Conservation (phyloP, 805 yeast species). For the Osmozyma mogii region DNA sequence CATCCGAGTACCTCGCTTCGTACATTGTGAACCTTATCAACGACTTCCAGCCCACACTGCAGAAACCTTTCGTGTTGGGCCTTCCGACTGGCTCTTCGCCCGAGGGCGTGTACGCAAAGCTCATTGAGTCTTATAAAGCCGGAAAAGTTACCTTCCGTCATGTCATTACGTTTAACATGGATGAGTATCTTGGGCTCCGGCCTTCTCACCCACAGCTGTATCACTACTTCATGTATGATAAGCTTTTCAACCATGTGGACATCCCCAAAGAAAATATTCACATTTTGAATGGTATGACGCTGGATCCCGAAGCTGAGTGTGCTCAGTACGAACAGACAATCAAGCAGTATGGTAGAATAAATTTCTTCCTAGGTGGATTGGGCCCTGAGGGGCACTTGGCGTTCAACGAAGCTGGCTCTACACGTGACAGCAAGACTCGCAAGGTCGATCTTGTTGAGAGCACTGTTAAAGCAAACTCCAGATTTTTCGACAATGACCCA, state of each 20-base stretch:
- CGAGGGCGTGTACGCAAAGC: slow-evolving; percentile 41
- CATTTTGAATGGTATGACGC: slow-evolving; percentile 46
- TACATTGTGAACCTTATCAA: slow-evolving; percentile 38
- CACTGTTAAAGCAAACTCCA: slow-evolving; percentile 45
- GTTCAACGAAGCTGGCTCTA: slow-evolving; percentile 50
- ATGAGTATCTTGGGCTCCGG: slow-evolving; percentile 44
- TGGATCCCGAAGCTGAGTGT: slow-evolving; percentile 40
- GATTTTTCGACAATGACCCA: slow-evolving; percentile 42
- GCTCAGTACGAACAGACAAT: slow-evolving; percentile 40
- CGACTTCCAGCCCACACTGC: slow-evolving; percentile 35
- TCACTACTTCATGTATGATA: slow-evolving; percentile 50
- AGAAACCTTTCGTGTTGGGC: slow-evolving; percentile 46
- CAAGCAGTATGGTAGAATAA: slow-evolving; percentile 39
- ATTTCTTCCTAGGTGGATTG: slow-evolving; percentile 50
- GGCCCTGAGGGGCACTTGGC: slow-evolving; percentile 60
- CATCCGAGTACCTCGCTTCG: slow-evolving; percentile 38
- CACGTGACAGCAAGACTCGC: slow-evolving; percentile 39
- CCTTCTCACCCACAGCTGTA: slow-evolving; percentile 45
- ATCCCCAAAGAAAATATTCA: slow-evolving; percentile 44
- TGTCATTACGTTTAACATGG: slow-evolving; percentile 58
- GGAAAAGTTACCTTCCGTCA: slow-evolving; percentile 39
- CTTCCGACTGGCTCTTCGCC: slow-evolving; percentile 60
- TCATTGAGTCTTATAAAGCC: slow-evolving; percentile 36
- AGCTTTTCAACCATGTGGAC: slow-evolving; percentile 49
- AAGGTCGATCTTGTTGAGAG: slow-evolving; percentile 38